phyloP scores from a whole-genome alignment of 371 early-diverging fungal species.

The Dentiscutata heterogama region DNA sequence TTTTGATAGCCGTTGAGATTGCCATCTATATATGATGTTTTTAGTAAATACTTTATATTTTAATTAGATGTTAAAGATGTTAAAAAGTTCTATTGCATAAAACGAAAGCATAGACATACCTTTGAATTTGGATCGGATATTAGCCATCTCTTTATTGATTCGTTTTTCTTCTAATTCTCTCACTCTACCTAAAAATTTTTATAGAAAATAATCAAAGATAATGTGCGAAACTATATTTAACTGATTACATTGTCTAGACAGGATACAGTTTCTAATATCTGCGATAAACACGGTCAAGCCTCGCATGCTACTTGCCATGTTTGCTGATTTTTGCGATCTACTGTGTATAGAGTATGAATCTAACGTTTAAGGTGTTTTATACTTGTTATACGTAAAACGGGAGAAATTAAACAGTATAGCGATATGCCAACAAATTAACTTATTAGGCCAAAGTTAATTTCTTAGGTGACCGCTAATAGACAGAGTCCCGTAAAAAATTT shows the following conservation, averaged over 20 bases:
- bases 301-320: constrained; percentile 68
- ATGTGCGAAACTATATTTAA: not conserved
- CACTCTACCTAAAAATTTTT: constrained; percentile 80
- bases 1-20: constrained; percentile 95
- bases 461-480: too few relatives aligned
- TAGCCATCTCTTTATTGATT: constrained; percentile 98
- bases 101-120: constrained; percentile 60
- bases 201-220: not conserved
- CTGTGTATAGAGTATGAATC: too few relatives aligned
- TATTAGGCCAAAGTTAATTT: too few relatives aligned
- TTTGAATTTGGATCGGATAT: constrained; percentile 97
- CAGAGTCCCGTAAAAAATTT: too few relatives aligned
- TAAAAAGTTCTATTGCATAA: not conserved
- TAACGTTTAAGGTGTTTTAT: too few relatives aligned
- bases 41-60: not conserved
- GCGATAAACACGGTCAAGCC: constrained; percentile 91
- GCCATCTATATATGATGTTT: constrained; percentile 67
- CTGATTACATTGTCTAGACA: not conserved
- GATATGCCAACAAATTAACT: too few relatives aligned
- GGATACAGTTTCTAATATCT: constrained; percentile 74
- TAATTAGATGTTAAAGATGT: not conserved
- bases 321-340: not conserved
- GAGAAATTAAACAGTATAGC: too few relatives aligned
- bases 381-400: too few relatives aligned
- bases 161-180: constrained; percentile 96